Conservation (phyloP, 2,329 filamentous ascomycete species). For the Penicillium fuscoglaucum region DNA sequence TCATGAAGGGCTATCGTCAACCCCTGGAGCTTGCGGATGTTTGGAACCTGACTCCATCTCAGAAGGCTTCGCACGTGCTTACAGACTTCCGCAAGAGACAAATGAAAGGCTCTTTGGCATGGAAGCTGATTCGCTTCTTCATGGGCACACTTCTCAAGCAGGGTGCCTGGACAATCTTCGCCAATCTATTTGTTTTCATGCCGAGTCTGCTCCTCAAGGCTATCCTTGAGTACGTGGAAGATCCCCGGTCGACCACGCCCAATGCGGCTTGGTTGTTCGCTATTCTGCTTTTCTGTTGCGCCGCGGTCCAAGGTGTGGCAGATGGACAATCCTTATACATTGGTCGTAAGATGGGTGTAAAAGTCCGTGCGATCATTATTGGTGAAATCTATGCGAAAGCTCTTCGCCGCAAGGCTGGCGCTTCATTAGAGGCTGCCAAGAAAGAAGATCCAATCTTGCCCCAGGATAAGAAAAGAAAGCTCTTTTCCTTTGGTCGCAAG, state of each 20-base stretch:
- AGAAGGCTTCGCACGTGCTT: slow-evolving; percentile 81
- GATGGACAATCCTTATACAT: slow-evolving; percentile 90
- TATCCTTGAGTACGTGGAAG: slow-evolving; percentile 92
- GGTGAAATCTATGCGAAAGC: slow-evolving; percentile 98
- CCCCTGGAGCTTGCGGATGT: slow-evolving; percentile 80
- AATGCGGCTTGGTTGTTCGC: slow-evolving; percentile 97
- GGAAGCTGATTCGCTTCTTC: slow-evolving; percentile 84
- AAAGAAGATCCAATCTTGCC: slow-evolving; percentile 52
- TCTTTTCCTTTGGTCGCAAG: slow-evolving; percentile 60
- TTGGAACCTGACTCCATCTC: slow-evolving; percentile 85
- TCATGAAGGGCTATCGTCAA: slow-evolving; percentile 84
- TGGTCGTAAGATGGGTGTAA: slow-evolving; percentile 90
- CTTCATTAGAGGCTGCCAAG: slow-evolving; percentile 71
- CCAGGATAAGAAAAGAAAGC: slow-evolving; percentile 44
- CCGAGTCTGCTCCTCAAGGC: slow-evolving; percentile 88
- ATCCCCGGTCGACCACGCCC: slow-evolving; percentile 69
- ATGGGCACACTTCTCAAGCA: slow-evolving; percentile 73
- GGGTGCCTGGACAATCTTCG: slow-evolving; percentile 74
- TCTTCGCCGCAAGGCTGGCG: slow-evolving; percentile 82
- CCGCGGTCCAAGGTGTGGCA: slow-evolving; percentile 75
- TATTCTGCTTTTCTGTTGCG: slow-evolving; percentile 80
- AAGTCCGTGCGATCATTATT: slow-evolving; percentile 89
- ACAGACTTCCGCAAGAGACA: slow-evolving; percentile 81
- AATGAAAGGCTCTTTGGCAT: slow-evolving; percentile 74
- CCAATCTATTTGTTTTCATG: slow-evolving; percentile 82